A percentile compares a stretch with the other conserved stretches of the same genome.
These are phyloP conservation scores for Gynandropsis gynandra DNA, from an alignment of 345 rosid species.

Conservation along the genomic window DNA sequence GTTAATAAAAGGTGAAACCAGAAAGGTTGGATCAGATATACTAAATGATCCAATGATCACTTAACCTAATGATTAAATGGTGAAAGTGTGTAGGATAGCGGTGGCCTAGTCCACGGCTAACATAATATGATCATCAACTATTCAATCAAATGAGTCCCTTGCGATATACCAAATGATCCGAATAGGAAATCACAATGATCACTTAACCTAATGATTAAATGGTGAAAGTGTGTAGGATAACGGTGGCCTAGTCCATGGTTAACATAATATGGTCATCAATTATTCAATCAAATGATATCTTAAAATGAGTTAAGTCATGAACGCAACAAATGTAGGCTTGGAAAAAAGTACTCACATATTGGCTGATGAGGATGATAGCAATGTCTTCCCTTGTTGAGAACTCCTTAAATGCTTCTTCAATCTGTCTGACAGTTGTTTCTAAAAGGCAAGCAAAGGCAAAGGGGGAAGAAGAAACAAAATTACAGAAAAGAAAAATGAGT, in stretches of 20 bases:
- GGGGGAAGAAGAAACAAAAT: neutral
- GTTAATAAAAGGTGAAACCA: no score
- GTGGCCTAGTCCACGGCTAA: no score
- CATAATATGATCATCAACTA: no score
- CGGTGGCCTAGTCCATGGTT: no score
- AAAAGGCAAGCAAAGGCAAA: constrained; percentile 2
- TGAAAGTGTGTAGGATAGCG: constrained; percentile 17
- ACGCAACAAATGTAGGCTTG: constrained; percentile 11
- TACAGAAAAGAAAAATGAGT: constrained; percentile 7
- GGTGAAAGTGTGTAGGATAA: constrained; percentile 16
- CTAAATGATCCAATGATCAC: constrained; percentile 19
- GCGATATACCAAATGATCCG: constrained; percentile 16
- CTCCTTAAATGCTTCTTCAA: constrained; percentile 84
- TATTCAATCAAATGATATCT: constrained; percentile 15
- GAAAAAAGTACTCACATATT: constrained; percentile 53
- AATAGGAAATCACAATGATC: no score
- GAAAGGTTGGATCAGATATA: no score
- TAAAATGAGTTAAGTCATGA: constrained; percentile 15
- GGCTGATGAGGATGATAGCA: constrained; percentile 68
- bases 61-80: constrained; percentile 6
- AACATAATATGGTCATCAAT: no score
- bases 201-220: constrained; percentile 6
- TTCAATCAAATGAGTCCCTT: constrained; percentile 7
- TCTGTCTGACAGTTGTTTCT: constrained; percentile 77
- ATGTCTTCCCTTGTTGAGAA: constrained; percentile 72